Percentiles rank a stretch among this genome's conserved stretches.
These are phyloP conservation scores for Didymellaceae sp. DNA, from an alignment of 2,329 filamentous ascomycete species.

Conservation along the genomic window DNA sequence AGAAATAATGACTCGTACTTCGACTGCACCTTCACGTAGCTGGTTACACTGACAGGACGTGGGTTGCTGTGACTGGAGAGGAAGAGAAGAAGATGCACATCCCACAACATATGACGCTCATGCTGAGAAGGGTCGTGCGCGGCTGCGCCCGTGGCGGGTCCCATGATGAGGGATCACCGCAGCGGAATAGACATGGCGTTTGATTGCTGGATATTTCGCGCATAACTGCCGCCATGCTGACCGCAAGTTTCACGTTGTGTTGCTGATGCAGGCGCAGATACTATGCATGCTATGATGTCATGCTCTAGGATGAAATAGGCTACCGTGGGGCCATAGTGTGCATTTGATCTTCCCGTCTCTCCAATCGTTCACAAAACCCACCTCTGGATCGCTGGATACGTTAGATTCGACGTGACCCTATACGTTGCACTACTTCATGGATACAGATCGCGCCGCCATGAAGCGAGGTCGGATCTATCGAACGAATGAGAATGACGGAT, in stretches of 20 bases:
- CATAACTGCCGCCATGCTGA: slow-evolving; percentile 24
- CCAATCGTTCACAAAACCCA: too few species aligned
- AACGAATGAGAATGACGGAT: too few species aligned
- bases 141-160: slow-evolving; percentile 5
- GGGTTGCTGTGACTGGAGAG: slow-evolving; percentile 15
- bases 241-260: slow-evolving; percentile 22
- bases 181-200: slow-evolving; percentile 14
- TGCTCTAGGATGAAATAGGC: neutral
- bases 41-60: slow-evolving; percentile 16
- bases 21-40: slow-evolving; percentile 9
- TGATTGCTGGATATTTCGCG: slow-evolving; percentile 29
- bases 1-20: slow-evolving; percentile 9
- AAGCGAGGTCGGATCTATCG: too few species aligned
- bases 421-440: too few species aligned
- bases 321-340: neutral
- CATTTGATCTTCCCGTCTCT: slow-evolving; percentile 7
- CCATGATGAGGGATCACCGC: slow-evolving; percentile 24
- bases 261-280: neutral
- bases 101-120: slow-evolving; percentile 27
- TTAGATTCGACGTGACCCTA: too few species aligned
- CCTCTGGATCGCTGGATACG: too few species aligned
- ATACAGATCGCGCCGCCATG: too few species aligned
- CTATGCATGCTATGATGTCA: slow-evolving; percentile 2
- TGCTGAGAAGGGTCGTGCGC: slow-evolving; percentile 10
- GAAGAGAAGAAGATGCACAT: slow-evolving; percentile 1